Conservation (phyloP, 164 flowering plant genomes). For the Stephania japonica region DNA sequence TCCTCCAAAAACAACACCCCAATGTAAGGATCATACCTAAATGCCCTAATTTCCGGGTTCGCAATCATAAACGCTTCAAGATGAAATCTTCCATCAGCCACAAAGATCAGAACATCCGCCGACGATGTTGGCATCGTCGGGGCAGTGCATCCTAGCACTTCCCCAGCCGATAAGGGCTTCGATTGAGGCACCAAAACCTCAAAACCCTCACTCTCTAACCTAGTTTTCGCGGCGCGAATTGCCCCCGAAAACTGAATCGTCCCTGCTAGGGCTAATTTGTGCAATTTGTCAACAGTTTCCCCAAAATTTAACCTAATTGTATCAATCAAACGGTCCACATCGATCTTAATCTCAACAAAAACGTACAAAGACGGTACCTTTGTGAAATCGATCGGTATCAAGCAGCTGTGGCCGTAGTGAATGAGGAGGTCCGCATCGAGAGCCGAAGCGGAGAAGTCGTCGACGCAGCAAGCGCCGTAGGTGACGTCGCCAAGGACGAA, state of each 20-base stretch:
- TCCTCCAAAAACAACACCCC: constrained; percentile 83
- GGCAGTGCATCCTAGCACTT: constrained; percentile 90
- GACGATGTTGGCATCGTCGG: constrained; percentile 40
- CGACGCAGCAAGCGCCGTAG: constrained; percentile 95
- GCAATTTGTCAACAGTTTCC: background rate
- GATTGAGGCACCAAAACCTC: constrained; percentile 74
- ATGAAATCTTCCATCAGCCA: constrained; percentile 96
- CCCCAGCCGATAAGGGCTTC: constrained; percentile 85
- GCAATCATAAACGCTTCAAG: constrained; percentile 97
- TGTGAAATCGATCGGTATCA: constrained; percentile 69
- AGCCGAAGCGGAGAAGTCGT: constrained; percentile 80
- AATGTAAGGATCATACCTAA: constrained; percentile 81
- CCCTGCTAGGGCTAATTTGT: constrained; percentile 62
- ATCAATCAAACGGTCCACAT: constrained; percentile 40
- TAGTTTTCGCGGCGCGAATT: constrained; percentile 61
- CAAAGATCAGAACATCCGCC: constrained; percentile 51
- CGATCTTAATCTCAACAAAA: constrained; percentile 80
- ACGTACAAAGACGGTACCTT: constrained; percentile 75
- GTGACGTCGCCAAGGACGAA: constrained; percentile 92
- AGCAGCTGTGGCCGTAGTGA: constrained; percentile 93
- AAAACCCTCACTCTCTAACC: constrained; percentile 52
- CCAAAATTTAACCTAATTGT: constrained; percentile 40
- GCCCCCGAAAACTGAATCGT: constrained; percentile 88
- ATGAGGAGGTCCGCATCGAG: constrained; percentile 74
- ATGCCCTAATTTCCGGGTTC: constrained; percentile 67